Evolutionary conservation across 495 filamentous ascomycete genomes (phyloP).

Genomic region (Penicillium maclennaniae): DNA sequence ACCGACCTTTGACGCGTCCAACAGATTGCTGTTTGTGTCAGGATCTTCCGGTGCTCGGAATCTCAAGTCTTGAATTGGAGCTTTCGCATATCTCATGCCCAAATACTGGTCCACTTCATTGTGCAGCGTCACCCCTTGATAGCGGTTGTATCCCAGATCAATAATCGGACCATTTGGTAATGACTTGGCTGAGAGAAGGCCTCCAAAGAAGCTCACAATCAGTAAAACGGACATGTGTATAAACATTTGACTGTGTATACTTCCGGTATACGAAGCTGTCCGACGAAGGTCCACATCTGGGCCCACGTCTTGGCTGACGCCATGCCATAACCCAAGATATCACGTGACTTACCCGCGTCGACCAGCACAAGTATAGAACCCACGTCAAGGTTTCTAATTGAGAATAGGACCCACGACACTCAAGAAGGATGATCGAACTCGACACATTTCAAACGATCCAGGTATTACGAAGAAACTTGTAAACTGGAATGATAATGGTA

Average conservation of each 20-base stretch:
- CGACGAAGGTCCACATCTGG: not conserved
- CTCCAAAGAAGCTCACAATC: slow-evolving; percentile 7
- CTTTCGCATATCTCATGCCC: slow-evolving; percentile 57
- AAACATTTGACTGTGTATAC: not conserved
- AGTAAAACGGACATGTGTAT: slow-evolving; percentile 4
- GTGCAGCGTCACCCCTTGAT: slow-evolving; percentile 29
- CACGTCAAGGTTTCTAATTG: too few relatives aligned
- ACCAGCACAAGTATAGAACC: too few relatives aligned
- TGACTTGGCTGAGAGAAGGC: slow-evolving; percentile 6
- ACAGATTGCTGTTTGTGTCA: slow-evolving; percentile 21
- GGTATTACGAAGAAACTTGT: too few relatives aligned
- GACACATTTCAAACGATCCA: too few relatives aligned
- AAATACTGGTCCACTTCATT: slow-evolving; percentile 54
- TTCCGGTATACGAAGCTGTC: not conserved
- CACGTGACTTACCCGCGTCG: not conserved
- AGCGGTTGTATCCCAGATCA: slow-evolving; percentile 38
- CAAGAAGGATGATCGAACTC: too few relatives aligned
- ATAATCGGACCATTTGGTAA: slow-evolving; percentile 15
- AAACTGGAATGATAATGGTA: not conserved
- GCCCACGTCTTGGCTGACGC: slow-evolving; percentile 3
- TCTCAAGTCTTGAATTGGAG: slow-evolving; percentile 50
- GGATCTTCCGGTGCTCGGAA: slow-evolving; percentile 54
- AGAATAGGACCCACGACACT: too few relatives aligned
- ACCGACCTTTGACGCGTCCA: slow-evolving; percentile 38
- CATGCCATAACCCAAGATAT: not conserved